Conservation (phyloP, 352 stramenopile species). For the Elongisporangium anandrum region DNA sequence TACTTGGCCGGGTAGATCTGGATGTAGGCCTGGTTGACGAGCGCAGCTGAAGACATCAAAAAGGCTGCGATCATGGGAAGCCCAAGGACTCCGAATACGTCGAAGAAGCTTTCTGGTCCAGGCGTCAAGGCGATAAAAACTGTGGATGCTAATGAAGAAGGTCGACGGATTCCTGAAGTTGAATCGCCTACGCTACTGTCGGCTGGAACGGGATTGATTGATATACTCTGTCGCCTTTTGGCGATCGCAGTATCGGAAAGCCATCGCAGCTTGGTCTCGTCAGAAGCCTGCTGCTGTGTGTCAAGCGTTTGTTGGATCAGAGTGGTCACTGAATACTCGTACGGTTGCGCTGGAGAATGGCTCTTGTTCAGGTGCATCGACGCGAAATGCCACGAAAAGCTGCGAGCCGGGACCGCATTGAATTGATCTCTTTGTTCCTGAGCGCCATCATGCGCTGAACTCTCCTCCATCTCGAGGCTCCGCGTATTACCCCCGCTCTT, state of each 20-base stretch:
- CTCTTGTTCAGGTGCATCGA: not conserved
- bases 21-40: slow-evolving; percentile 31
- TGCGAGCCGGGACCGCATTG: too few species aligned
- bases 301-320: not conserved
- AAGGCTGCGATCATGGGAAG: slow-evolving; percentile 37
- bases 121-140: not conserved
- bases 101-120: slow-evolving; percentile 30
- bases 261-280: not conserved
- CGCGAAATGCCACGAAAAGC: not conserved
- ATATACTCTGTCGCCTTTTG: not conserved
- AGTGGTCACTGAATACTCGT: not conserved
- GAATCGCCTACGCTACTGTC: too few species aligned
- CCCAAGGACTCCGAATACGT: slow-evolving; percentile 37
- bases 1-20: slow-evolving; percentile 36
- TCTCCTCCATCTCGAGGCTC: not conserved
- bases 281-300: not conserved
- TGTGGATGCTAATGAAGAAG: not conserved
- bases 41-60: slow-evolving; percentile 18
- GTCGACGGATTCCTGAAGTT: too few species aligned
- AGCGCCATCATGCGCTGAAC: not conserved
- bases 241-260: not conserved
- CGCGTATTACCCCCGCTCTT: too few species aligned
- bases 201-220: too few species aligned
- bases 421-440: not conserved
- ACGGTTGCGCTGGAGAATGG: not conserved